Conservation (phyloP, 805 yeast genomes). For the Komagataella mondaviorum region DNA sequence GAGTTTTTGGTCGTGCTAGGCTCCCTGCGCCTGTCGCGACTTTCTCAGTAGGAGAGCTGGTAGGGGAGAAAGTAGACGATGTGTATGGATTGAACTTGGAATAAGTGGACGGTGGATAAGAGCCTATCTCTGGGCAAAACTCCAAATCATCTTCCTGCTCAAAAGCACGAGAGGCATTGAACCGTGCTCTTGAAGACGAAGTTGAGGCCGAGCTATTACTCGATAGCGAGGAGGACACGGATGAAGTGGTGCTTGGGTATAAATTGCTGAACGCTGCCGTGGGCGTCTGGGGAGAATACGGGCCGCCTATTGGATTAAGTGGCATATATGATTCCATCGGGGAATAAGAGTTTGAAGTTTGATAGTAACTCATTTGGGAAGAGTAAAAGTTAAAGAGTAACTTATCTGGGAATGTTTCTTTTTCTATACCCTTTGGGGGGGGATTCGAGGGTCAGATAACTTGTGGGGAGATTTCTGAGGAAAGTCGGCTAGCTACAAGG, state of each 20-base stretch:
- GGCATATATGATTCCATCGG: not conserved
- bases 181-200: slow-evolving; percentile 26
- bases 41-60: slow-evolving; percentile 18
- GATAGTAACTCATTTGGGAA: not conserved
- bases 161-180: slow-evolving; percentile 45
- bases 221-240: not conserved
- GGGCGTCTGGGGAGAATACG: not conserved
- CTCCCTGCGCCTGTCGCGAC: not conserved
- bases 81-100: slow-evolving; percentile 59
- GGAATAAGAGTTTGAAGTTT: not conserved
- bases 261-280: not conserved
- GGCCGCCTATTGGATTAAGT: not conserved
- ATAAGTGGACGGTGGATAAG: slow-evolving; percentile 7
- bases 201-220: not conserved
- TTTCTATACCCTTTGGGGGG: not conserved
- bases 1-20: not conserved
- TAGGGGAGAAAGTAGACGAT: slow-evolving; percentile 47
- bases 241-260: not conserved
- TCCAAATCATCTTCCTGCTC: slow-evolving; percentile 52
- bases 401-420: not conserved
- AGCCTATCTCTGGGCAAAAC: slow-evolving; percentile 43
- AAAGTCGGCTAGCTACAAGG: not conserved
- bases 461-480: not conserved
- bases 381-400: not conserved
- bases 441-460: not conserved